phyloP scores from a whole-genome alignment of 345 rosid genomes.

The Eucalyptus pauciflora region DNA sequence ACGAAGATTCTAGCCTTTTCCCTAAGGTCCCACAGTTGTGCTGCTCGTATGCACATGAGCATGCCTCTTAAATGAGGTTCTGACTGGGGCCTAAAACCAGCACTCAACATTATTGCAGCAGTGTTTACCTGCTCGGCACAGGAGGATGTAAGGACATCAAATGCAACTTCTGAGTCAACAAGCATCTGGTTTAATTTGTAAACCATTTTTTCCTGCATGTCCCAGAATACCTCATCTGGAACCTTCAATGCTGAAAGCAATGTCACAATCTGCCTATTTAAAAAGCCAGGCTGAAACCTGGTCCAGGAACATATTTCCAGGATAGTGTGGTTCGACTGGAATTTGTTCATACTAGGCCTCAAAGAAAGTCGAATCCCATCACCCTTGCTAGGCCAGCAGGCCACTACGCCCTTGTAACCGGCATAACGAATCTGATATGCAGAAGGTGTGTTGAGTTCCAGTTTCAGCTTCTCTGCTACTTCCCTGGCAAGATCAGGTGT shows the following conservation, averaged over 20 bases:
- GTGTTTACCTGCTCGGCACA: conserved; percentile 74
- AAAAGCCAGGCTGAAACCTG: conserved; percentile 88
- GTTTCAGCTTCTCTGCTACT: conserved; percentile 57
- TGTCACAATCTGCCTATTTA: conserved; percentile 82
- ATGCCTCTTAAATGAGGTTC: conserved; percentile 91
- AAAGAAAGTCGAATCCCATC: conserved; percentile 54
- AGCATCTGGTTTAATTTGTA: conserved; percentile 55
- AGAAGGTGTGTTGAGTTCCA: conserved; percentile 42
- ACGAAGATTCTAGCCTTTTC: conserved; percentile 93
- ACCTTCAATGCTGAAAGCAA: conserved; percentile 56
- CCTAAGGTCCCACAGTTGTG: conserved; percentile 83
- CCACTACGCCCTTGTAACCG: conserved; percentile 92
- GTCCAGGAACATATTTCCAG: conserved; percentile 95
- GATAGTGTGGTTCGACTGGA: conserved; percentile 48
- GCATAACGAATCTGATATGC: conserved; percentile 95
- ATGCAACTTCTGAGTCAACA: conserved; percentile 62
- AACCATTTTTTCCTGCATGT: conserved; percentile 67
- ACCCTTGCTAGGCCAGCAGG: conserved; percentile 73
- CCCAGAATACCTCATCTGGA: conserved; percentile 67
- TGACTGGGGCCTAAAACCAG: conserved; percentile 64
- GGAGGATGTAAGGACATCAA: conserved; percentile 73
- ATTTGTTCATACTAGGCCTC: conserved; percentile 76
- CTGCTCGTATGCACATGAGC: conserved; percentile 82
- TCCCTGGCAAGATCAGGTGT: conserved; percentile 74
- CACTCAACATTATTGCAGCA: conserved; percentile 90